A percentile compares a stretch with the other conserved stretches of the same genome.
phyloP scores from a whole-genome alignment of 352 stramenopile species.

The Phytophthora meadii region DNA sequence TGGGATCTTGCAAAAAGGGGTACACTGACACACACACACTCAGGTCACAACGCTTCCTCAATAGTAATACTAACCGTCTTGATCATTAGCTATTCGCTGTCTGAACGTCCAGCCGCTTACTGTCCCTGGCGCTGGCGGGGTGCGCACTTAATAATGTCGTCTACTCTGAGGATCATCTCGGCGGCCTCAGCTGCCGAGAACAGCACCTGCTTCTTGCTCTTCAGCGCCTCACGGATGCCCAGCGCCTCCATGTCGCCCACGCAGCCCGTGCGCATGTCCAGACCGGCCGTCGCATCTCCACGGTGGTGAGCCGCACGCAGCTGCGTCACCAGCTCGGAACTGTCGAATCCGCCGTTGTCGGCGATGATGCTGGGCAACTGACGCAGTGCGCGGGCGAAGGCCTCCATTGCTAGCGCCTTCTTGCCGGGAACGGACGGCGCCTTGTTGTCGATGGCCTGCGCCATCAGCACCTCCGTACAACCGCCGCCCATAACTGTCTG shows the following conservation, averaged over 20 bases:
- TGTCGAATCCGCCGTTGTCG: conserved; percentile 99
- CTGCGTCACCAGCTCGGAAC: conserved; percentile 97
- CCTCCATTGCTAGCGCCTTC: conserved; percentile 98
- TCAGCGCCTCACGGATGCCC: conserved; percentile 97
- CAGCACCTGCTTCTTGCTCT: conserved; percentile 98
- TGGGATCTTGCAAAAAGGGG: conserved; percentile 2
- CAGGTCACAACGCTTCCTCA: neutral
- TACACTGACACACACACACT: neutral
- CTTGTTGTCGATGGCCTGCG: conserved; percentile 91
- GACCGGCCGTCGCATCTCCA: conserved; percentile 92
- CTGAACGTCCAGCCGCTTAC: conserved; percentile 37
- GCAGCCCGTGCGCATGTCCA: conserved; percentile 97
- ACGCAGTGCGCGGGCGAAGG: conserved; percentile 96
- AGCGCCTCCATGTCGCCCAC: conserved; percentile 97
- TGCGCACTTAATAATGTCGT: conserved; percentile 98
- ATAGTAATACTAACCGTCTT: conserved; percentile 37
- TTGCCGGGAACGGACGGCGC: conserved; percentile 96
- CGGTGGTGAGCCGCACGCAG: conserved; percentile 94
- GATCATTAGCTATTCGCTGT: conserved; percentile 32
- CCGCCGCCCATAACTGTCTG: conserved; percentile 97
- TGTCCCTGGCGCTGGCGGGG: conserved; percentile 78
- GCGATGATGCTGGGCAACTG: conserved; percentile 98
- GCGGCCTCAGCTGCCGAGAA: conserved; percentile 98
- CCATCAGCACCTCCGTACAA: conserved; percentile 97
- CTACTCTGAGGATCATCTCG: conserved; percentile 99